Base-by-base conservation (phyloP, 495 filamentous ascomycete genomes). In the Aspergillus leporis region DNA sequence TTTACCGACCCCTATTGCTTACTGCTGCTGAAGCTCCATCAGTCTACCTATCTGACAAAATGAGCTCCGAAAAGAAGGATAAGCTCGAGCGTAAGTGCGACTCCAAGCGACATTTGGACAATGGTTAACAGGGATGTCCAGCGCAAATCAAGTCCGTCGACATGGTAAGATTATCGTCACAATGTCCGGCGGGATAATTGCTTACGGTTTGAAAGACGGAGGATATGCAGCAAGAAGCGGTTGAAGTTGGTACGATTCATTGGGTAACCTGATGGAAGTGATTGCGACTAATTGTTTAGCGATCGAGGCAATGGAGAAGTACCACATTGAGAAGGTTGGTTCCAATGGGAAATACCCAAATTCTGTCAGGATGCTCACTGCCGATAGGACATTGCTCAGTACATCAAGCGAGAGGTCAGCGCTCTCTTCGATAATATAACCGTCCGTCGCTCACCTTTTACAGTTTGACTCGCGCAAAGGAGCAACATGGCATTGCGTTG, bases 401-500 rank as follows among this genome's bases (percentile, higher is more conserved):
- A 91, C 74, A 97, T 98, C 80, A 97, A 98, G 83, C 90, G 91
- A 78, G 92, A 93, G 67, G 94, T 96, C 74, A 61, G 83, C 55
- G 9, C 34, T 46, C 50, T 48, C 56, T 47, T 47, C 19, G 19
- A 23, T 23, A 51, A 18, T 23, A 8, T n/a, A 8, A 47, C 43
- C 12, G 19, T 47, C 12, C 19, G 4, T 14, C 19, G 16, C 43
- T 47, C 43, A 47, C 43, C 43, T 5, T 47, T 41, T 53, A 59
- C 66, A 96, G 90, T 94, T 96, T 65, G 91, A 96, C 71, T 86
- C 87, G 57, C 85, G 92, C 66, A 96, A 93, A 79, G 91, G 93
- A 25, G 90, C 91, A 59, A 96, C 91, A 65, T 97, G 94, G 94
- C 94, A 99, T 76, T 98, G 95, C 76, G 97, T 99, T 59, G 94